phyloP scores from a whole-genome alignment of 2,329 filamentous ascomycete genomes.

The Alternaria gansuensis region DNA sequence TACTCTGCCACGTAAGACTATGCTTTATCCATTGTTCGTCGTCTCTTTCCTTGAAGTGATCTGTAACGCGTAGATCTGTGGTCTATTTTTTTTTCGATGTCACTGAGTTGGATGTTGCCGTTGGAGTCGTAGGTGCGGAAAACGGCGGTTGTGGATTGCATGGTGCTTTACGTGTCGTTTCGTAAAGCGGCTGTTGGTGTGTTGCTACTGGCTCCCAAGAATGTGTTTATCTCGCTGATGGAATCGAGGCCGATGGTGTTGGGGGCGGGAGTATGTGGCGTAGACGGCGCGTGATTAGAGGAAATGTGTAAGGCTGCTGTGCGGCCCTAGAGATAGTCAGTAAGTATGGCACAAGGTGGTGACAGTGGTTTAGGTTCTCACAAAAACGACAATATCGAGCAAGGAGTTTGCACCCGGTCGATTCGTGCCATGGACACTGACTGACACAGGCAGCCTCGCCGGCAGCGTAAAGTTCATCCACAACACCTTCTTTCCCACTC shows the following conservation, averaged over 20 bases:
- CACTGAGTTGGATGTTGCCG: conserved; percentile 47
- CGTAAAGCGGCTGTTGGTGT: conserved; percentile 52
- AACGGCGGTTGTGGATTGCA: conserved; percentile 59
- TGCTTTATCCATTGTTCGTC: conserved; percentile 59
- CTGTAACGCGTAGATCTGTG: conserved; percentile 51
- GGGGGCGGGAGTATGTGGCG: conserved; percentile 48
- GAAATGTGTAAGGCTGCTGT: conserved; percentile 57
- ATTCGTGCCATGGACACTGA: conserved; percentile 61
- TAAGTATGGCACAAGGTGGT: background rate
- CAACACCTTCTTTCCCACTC: conserved; percentile 52
- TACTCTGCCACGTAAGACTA: conserved; percentile 58
- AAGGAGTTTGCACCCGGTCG: conserved; percentile 60
- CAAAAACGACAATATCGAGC: conserved; percentile 61
- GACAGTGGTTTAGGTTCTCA: conserved; percentile 22
- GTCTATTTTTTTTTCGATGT: conserved; percentile 51
- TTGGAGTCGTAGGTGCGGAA: conserved; percentile 55
- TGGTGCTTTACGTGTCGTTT: conserved; percentile 57
- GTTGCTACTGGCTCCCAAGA: conserved; percentile 52
- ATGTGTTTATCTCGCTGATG: conserved; percentile 48
- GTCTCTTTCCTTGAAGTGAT: conserved; percentile 55
- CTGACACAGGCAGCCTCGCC: conserved; percentile 61
- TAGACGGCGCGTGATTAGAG: conserved; percentile 51
- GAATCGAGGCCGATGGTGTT: conserved; percentile 49
- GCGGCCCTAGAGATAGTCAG: conserved; percentile 47
- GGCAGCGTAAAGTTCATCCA: conserved; percentile 59